These are phyloP conservation scores for Lipomyces chichibuensis DNA, from an alignment of 805 yeast species.

Conservation along the genomic window DNA sequence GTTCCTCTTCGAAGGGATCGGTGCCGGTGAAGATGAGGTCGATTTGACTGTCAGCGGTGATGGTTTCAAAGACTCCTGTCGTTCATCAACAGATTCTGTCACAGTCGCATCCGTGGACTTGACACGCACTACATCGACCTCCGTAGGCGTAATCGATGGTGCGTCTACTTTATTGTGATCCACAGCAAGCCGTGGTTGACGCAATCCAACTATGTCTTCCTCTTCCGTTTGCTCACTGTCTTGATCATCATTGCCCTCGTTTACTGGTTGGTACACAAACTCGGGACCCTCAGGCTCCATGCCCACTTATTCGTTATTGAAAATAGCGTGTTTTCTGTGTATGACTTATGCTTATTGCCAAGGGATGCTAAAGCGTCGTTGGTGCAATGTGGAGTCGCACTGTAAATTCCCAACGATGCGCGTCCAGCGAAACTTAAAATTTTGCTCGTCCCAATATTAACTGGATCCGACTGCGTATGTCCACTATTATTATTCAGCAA, in stretches of 20 bases:
- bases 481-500: too few species aligned
- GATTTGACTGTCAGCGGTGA: background rate
- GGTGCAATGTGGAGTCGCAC: background rate
- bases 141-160: background rate
- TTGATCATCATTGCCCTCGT: background rate
- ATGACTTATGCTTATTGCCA: background rate
- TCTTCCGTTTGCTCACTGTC: conserved; percentile 4
- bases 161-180: background rate
- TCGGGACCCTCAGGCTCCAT: background rate
- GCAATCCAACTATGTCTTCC: conserved; percentile 3
- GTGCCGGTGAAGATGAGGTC: background rate
- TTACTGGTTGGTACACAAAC: background rate
- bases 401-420: too few species aligned
- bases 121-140: background rate
- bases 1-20: background rate
- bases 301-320: background rate
- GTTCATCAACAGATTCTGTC: background rate
- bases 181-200: background rate
- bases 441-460: background rate
- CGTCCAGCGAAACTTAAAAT: background rate
- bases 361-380: background rate
- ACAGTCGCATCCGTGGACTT: background rate
- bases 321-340: background rate
- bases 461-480: background rate
- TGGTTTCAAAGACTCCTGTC: background rate